Evolutionary conservation across 495 filamentous ascomycete genomes (phyloP).

Genomic region (Penicillium atrosanguineum): DNA sequence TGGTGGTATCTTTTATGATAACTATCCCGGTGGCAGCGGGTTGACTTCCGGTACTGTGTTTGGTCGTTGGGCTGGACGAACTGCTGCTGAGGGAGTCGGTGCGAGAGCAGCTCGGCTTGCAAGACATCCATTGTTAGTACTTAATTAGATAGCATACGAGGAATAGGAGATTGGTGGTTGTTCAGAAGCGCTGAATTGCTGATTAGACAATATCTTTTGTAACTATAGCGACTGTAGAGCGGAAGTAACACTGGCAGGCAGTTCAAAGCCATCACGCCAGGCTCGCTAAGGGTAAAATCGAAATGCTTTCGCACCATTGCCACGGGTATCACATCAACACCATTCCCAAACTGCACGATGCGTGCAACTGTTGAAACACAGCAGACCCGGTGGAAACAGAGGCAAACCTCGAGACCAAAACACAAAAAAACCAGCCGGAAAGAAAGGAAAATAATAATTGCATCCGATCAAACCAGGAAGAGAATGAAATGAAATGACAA

Average conservation of each 20-base stretch:
- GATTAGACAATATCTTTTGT: constrained; percentile 24
- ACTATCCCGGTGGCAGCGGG: constrained; percentile 64
- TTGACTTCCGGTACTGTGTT: constrained; percentile 59
- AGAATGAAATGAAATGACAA: constrained; percentile 12
- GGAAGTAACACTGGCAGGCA: constrained; percentile 4
- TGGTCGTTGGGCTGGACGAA: constrained; percentile 49
- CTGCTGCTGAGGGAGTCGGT: neutral
- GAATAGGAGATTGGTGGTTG: neutral
- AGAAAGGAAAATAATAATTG: constrained; percentile 1
- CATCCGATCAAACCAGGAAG: neutral
- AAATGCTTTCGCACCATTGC: constrained; percentile 21
- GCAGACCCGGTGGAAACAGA: constrained; percentile 17
- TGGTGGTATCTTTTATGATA: constrained; percentile 60
- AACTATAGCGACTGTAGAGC: constrained; percentile 24
- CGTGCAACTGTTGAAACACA: constrained; percentile 12
- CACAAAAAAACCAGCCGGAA: constrained; percentile 4
- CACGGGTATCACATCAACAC: constrained; percentile 29
- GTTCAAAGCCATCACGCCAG: constrained; percentile 4
- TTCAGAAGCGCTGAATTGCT: constrained; percentile 14
- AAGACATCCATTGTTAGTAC: neutral
- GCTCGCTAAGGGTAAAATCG: constrained; percentile 1
- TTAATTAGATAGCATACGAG: neutral
- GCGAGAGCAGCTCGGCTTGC: neutral
- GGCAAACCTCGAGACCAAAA: constrained; percentile 1
- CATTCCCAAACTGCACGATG: constrained; percentile 19